phyloP scores from a whole-genome alignment of 2,329 filamentous ascomycete genomes.

The Torrubiellomyces zombiae region DNA sequence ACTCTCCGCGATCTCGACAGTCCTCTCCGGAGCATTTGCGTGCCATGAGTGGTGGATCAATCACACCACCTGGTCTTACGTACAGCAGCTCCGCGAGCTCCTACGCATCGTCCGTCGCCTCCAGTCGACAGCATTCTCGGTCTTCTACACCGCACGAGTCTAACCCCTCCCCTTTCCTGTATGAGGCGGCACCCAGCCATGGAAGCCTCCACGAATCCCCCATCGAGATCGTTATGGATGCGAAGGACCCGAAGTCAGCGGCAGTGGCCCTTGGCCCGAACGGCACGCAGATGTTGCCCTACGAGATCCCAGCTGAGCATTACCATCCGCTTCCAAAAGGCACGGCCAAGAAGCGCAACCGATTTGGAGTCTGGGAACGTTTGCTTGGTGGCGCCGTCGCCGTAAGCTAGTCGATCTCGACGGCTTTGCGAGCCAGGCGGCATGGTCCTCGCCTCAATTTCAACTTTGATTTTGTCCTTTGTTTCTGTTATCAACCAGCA shows the following conservation, averaged over 20 bases:
- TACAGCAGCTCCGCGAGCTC: constrained; percentile 33
- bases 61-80: constrained; percentile 30
- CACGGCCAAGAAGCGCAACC: constrained; percentile 29
- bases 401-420: too few relatives aligned
- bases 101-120: constrained; percentile 30
- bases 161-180: constrained; percentile 26
- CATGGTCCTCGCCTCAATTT: too few relatives aligned
- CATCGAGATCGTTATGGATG: constrained; percentile 26
- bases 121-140: constrained; percentile 30
- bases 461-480: constrained; percentile 1
- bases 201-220: constrained; percentile 33
- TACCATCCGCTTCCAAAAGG: constrained; percentile 32
- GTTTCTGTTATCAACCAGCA: too few relatives aligned
- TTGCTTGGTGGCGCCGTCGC: constrained; percentile 30
- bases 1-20: constrained; percentile 24
- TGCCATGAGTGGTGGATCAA: constrained; percentile 18
- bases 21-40: constrained; percentile 23
- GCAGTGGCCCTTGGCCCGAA: too few relatives aligned
- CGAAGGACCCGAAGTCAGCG: constrained; percentile 19
- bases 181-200: constrained; percentile 12
- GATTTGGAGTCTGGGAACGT: constrained; percentile 35
- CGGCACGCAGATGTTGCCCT: constrained; percentile 27
- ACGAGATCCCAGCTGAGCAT: constrained; percentile 37
- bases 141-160: constrained; percentile 35
- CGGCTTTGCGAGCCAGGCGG: too few relatives aligned